phyloP scores from a whole-genome alignment of 2,329 filamentous ascomycete genomes.

The Nothophaeocryptopus gaeumannii region DNA sequence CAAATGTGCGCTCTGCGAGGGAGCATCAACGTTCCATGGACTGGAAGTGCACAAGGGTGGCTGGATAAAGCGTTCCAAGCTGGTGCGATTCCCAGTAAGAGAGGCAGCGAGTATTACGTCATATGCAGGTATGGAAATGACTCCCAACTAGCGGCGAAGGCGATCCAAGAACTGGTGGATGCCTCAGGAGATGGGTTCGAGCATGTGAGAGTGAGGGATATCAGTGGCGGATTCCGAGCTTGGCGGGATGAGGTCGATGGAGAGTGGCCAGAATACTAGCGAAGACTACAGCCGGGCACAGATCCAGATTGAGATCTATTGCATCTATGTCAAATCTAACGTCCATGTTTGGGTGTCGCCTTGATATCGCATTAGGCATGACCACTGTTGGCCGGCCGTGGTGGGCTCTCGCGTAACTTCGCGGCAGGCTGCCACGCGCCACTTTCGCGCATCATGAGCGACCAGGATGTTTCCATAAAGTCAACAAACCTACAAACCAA shows the following conservation, averaged over 20 bases:
- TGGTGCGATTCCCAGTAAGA: slow-evolving; percentile 33
- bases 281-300: no score
- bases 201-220: slow-evolving; percentile 63
- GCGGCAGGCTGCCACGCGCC: no score
- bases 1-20: slow-evolving; percentile 73
- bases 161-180: slow-evolving; percentile 61
- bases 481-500: no score
- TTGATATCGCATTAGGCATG: no score
- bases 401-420: no score
- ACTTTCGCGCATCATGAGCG: no score
- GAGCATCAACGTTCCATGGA: slow-evolving; percentile 73
- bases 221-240: slow-evolving; percentile 67
- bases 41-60: slow-evolving; percentile 44
- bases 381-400: no score
- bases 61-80: slow-evolving; percentile 27
- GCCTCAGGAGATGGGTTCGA: slow-evolving; percentile 23
- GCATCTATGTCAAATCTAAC: no score
- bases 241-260: slow-evolving; percentile 69
- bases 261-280: slow-evolving; percentile 56
- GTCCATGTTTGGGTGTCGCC: no score
- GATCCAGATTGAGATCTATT: no score
- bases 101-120: slow-evolving; percentile 50
- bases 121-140: slow-evolving; percentile 76
- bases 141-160: slow-evolving; percentile 67
- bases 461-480: no score